These are phyloP conservation scores for Domatiomyces globalis DNA, from an alignment of 2,329 filamentous ascomycete species.

Conservation along the genomic window DNA sequence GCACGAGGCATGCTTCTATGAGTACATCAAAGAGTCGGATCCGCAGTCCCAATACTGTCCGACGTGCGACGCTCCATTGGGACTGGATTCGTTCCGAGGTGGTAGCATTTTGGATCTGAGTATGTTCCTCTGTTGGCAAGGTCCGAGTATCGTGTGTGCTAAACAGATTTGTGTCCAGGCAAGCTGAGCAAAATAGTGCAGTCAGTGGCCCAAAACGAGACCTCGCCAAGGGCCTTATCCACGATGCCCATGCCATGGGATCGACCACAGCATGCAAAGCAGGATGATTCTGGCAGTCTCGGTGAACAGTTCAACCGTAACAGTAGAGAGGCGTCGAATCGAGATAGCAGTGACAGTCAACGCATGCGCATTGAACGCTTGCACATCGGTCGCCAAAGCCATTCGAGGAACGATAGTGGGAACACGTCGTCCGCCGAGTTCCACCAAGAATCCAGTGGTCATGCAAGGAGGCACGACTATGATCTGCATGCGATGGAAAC, in stretches of 20 bases:
- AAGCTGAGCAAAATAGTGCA: conserved; percentile 90
- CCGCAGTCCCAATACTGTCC: conserved; percentile 68
- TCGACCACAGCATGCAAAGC: conserved; percentile 21
- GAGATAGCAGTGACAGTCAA: conserved; percentile 31
- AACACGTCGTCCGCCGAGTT: conserved; percentile 65
- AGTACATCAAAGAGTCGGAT: conserved; percentile 90
- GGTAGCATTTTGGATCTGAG: conserved; percentile 88
- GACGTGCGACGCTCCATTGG: conserved; percentile 79
- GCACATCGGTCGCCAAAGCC: conserved; percentile 26
- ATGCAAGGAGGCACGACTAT: conserved; percentile 71
- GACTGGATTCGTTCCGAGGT: conserved; percentile 80
- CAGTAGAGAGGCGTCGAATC: conserved; percentile 21
- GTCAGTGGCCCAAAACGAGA: conserved; percentile 57
- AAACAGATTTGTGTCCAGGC: conserved; percentile 39
- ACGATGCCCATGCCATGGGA: conserved; percentile 52
- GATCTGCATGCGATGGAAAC: conserved; percentile 95
- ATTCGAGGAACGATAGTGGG: conserved; percentile 65
- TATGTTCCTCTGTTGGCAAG: conserved; percentile 30
- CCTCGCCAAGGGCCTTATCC: conserved; percentile 33
- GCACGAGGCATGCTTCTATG: conserved; percentile 96
- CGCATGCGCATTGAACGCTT: conserved; percentile 31
- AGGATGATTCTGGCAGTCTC: conserved; percentile 19
- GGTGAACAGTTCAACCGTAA: conserved; percentile 5
- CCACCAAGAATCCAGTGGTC: conserved; percentile 39
- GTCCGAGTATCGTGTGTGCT: not conserved